Percentiles rank a stretch among this genome's conserved stretches.
phyloP scores from a whole-genome alignment of 2,329 filamentous ascomycete species.

The Lachnum nothofagi region DNA sequence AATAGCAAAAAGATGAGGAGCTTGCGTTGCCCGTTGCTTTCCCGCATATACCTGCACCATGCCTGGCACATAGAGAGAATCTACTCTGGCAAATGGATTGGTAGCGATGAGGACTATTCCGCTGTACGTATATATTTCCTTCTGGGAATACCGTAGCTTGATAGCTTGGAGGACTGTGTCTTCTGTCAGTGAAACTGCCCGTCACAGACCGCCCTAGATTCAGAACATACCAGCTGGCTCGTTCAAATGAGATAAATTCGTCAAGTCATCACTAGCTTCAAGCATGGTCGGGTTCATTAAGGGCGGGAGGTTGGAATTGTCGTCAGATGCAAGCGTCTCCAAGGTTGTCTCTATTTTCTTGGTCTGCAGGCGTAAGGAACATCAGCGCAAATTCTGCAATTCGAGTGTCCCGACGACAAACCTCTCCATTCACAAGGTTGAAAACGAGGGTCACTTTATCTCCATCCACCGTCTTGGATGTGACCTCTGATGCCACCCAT shows the following conservation, averaged over 20 bases:
- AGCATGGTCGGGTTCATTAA: slow-evolving; percentile 98
- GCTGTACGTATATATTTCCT: slow-evolving; percentile 99
- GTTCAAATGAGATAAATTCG: slow-evolving; percentile 94
- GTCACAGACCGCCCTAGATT: neutral
- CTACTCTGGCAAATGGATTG: slow-evolving; percentile 94
- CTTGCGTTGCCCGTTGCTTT: slow-evolving; percentile 92
- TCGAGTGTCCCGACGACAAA: slow-evolving; percentile 38
- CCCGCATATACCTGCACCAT: slow-evolving; percentile 99
- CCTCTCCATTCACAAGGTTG: slow-evolving; percentile 87
- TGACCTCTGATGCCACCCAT: slow-evolving; percentile 94
- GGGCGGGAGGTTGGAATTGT: slow-evolving; percentile 75
- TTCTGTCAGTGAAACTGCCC: slow-evolving; percentile 16
- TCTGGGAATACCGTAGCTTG: slow-evolving; percentile 91
- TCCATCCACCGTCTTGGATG: slow-evolving; percentile 76
- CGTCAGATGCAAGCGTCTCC: slow-evolving; percentile 70
- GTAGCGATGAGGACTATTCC: slow-evolving; percentile 98
- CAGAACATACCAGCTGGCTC: slow-evolving; percentile 78
- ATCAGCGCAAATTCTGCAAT: slow-evolving; percentile 26
- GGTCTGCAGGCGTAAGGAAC: slow-evolving; percentile 46
- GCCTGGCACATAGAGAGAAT: slow-evolving; percentile 95
- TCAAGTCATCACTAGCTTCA: slow-evolving; percentile 96
- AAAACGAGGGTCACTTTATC: slow-evolving; percentile 86
- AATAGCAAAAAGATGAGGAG: slow-evolving; percentile 96
- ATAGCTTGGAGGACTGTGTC: slow-evolving; percentile 86
- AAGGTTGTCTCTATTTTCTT: slow-evolving; percentile 74